Base-by-base conservation (phyloP, 2,329 filamentous ascomycete genomes). In the Colletotrichum kahawae region DNA sequence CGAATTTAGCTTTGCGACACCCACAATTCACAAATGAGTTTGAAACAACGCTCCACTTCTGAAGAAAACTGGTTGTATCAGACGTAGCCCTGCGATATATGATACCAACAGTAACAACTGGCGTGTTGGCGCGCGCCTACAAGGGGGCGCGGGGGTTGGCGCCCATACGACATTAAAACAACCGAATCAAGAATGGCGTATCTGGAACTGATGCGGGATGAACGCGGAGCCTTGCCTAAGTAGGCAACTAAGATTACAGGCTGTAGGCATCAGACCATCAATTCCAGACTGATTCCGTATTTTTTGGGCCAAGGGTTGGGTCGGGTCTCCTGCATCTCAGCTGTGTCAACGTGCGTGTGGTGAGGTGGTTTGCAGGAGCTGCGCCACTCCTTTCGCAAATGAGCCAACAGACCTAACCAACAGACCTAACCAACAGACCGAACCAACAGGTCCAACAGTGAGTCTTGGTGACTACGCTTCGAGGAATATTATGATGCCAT, bases 311-410 rank as follows among this genome's bases (percentile, higher is more conserved):
- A 16, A 38, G 1, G 34, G 14, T 16, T 16, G 3, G 14, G 0
- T 7, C 14, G 34, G 14, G 14, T 63, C 31, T 64, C 60, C 51
- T 66, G 60, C 68, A 71, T 66, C 34, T 57, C 60, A 66, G 48
- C 62, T 71, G 68, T 48, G 48, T 66, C 34, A 66, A 29, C n/a
- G 24, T 34, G 10, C 4, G 59, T 5, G 9, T 18, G n/a, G 27
- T 34, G 18, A 14, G 10, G 14, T 57, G 6, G 8, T 21, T 13
- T 65, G 4, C 43, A 66, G n/a, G 43, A n/a, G 34, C 34, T 38
- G 34, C 34, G 34, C 34, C 34, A 38, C 34, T 4, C 34, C 34
- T 4, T 16, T 38, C 14, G 34, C 34, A 36, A 38, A 36, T 36
- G 34, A 36, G 7, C 12, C 6, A 27, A 16, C 14, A 5, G 18